Conservation (phyloP, 768 basidiomycete genomes). For the Daedaleopsis nitida region DNA sequence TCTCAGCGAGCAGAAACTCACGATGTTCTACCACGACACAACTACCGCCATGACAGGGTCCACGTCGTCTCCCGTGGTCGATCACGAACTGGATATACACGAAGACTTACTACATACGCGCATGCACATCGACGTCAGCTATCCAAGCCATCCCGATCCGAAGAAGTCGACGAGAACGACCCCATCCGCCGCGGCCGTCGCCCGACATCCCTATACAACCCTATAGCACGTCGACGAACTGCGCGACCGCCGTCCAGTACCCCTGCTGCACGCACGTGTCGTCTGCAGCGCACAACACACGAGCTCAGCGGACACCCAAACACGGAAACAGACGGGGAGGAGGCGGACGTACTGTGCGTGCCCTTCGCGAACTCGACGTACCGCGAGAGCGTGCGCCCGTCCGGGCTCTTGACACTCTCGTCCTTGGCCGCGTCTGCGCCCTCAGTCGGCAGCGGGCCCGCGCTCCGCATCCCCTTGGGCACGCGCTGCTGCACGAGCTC, state of each 20-base stretch:
- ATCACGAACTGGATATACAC: too few species aligned
- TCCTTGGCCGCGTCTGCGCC: constrained; percentile 16
- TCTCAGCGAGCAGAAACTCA: too few species aligned
- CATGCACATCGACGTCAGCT: not conserved
- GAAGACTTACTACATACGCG: too few species aligned
- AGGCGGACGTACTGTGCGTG: constrained; percentile 30
- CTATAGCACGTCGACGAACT: constrained; percentile 24
- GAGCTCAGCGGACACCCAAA: not conserved
- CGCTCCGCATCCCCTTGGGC: constrained; percentile 4
- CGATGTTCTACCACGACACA: too few species aligned
- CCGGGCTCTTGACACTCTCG: constrained; percentile 15
- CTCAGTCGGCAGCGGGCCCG: not conserved
- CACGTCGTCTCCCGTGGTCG: too few species aligned
- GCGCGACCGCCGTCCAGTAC: constrained; percentile 31
- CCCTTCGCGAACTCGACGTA: constrained; percentile 31
- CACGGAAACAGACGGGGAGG: not conserved
- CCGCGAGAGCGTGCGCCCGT: constrained; percentile 8
- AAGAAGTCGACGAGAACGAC: too few species aligned
- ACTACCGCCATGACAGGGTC: too few species aligned
- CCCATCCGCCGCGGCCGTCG: too few species aligned
- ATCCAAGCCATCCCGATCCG: too few species aligned
- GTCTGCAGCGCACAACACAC: constrained; percentile 17
- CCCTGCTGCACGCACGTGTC: constrained; percentile 35
- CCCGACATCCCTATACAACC: not conserved
- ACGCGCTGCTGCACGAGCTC: constrained; percentile 45